Conservation (phyloP, 352 stramenopile genomes). For the Blastocystis sp. region DNA sequence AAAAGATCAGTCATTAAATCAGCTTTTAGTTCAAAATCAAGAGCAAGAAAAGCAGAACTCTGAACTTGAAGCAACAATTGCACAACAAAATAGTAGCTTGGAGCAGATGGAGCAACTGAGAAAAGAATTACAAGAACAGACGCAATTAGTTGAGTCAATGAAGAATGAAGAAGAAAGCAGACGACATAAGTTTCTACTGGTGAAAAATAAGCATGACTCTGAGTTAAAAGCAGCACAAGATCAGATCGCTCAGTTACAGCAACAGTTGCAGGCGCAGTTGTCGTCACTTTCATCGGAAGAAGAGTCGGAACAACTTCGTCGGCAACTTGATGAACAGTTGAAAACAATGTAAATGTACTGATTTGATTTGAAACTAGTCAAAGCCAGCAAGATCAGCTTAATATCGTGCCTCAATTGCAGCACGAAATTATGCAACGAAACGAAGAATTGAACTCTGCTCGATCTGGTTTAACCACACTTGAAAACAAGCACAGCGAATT, state of each 20-base stretch:
- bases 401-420: neutral
- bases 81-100: neutral
- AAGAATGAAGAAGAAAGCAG: conserved; percentile 21
- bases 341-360: neutral
- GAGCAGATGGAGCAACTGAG: neutral
- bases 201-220: conserved; percentile 30
- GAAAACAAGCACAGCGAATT: neutral
- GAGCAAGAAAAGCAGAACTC: neutral
- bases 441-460: neutral
- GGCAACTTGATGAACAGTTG: neutral
- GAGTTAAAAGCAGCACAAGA: conserved; percentile 4
- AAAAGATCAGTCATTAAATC: neutral
- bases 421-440: neutral
- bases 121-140: neutral
- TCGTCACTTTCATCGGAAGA: neutral
- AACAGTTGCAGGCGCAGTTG: neutral
- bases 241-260: neutral
- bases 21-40: neutral
- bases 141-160: neutral
- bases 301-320: neutral
- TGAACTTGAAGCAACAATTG: neutral
- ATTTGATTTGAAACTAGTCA: neutral
- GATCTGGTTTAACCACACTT: neutral
- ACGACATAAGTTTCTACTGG: conserved; percentile 23
- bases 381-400: neutral